These are phyloP conservation scores for Fusarium poae DNA, from an alignment of 2,329 filamentous ascomycete species.

Conservation along the genomic window DNA sequence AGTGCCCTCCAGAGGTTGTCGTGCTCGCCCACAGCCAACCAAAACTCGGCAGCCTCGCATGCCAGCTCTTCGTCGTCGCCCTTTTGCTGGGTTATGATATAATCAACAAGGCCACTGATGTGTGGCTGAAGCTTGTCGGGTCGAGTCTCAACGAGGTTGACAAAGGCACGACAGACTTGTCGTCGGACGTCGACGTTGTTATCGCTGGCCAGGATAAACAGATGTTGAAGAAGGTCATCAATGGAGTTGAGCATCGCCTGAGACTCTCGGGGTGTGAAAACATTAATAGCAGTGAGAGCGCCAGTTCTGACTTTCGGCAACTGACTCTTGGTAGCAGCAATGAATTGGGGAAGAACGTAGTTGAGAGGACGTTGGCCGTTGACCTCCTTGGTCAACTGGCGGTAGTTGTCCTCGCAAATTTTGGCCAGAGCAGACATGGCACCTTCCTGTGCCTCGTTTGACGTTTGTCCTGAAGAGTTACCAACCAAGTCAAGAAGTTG, in stretches of 20 bases:
- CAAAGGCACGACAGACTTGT: slow-evolving; percentile 93
- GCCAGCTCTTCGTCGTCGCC: slow-evolving; percentile 90
- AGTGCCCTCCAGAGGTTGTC: slow-evolving; percentile 81
- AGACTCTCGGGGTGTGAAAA: slow-evolving; percentile 89
- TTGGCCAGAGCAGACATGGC: slow-evolving; percentile 94
- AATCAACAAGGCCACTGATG: slow-evolving; percentile 88
- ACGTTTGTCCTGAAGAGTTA: slow-evolving; percentile 76
- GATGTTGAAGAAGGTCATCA: slow-evolving; percentile 82
- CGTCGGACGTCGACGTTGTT: slow-evolving; percentile 84
- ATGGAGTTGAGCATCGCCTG: slow-evolving; percentile 84
- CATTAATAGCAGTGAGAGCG: slow-evolving; percentile 87
- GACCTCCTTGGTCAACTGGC: slow-evolving; percentile 86
- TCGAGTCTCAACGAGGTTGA: slow-evolving; percentile 89
- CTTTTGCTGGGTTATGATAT: slow-evolving; percentile 90
- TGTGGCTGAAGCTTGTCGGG: slow-evolving; percentile 93
- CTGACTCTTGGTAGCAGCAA: slow-evolving; percentile 84
- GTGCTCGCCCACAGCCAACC: slow-evolving; percentile 93
- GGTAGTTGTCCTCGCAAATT: slow-evolving; percentile 96
- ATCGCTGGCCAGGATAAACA: slow-evolving; percentile 86
- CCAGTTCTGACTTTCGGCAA: slow-evolving; percentile 82
- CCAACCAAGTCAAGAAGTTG: slow-evolving; percentile 83
- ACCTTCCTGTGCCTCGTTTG: slow-evolving; percentile 85
- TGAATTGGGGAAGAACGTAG: slow-evolving; percentile 89
- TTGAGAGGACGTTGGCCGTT: slow-evolving; percentile 89
- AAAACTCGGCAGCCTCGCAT: slow-evolving; percentile 96